Percentiles rank a stretch among this genome's conserved stretches.
Evolutionary conservation across 2,329 filamentous ascomycete genomes (phyloP).

Genomic region (Septoria petroselini): DNA sequence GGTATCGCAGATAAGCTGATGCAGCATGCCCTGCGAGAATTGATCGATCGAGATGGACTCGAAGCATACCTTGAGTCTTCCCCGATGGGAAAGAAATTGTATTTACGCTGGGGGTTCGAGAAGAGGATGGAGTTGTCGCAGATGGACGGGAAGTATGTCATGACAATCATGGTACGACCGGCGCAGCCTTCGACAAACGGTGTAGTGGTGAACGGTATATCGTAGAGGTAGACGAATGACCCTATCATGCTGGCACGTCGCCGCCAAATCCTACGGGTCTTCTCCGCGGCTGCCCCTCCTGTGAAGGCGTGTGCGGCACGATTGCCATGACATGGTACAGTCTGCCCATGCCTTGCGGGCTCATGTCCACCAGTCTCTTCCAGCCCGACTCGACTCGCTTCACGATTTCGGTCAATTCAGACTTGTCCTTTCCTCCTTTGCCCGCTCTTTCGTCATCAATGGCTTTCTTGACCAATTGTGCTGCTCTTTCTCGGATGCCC

Average conservation of each 20-base stretch:
- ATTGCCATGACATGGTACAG: slow-evolving; percentile 93
- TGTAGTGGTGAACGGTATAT: background rate
- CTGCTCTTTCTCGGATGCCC: slow-evolving; percentile 77
- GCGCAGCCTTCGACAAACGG: background rate
- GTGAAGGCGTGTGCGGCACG: slow-evolving; percentile 55
- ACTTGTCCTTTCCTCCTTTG: slow-evolving; percentile 40
- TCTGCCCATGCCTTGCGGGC: slow-evolving; percentile 84
- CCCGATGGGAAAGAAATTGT: slow-evolving; percentile 6
- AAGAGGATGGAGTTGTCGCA: slow-evolving; percentile 2
- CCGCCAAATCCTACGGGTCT: slow-evolving; percentile 91
- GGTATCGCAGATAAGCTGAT: slow-evolving; percentile 11
- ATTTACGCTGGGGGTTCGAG: slow-evolving; percentile 12
- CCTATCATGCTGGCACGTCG: slow-evolving; percentile 39
- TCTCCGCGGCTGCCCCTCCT: slow-evolving; percentile 66
- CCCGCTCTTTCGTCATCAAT: slow-evolving; percentile 36
- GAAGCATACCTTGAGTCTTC: slow-evolving; percentile 13
- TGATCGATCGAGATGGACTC: slow-evolving; percentile 8
- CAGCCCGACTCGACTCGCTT: slow-evolving; percentile 69
- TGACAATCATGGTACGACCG: slow-evolving; percentile 11
- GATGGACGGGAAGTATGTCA: slow-evolving; percentile 11
- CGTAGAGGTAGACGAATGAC: background rate
- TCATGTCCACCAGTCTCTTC: slow-evolving; percentile 77
- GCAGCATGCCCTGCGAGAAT: slow-evolving; percentile 3
- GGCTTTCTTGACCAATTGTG: slow-evolving; percentile 57
- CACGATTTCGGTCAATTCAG: slow-evolving; percentile 48